Evolutionary conservation across 2,329 filamentous ascomycete genomes (phyloP), one percentile per base, ranked within the genome.

Genomic region (Botrytis tulipae): DNA sequence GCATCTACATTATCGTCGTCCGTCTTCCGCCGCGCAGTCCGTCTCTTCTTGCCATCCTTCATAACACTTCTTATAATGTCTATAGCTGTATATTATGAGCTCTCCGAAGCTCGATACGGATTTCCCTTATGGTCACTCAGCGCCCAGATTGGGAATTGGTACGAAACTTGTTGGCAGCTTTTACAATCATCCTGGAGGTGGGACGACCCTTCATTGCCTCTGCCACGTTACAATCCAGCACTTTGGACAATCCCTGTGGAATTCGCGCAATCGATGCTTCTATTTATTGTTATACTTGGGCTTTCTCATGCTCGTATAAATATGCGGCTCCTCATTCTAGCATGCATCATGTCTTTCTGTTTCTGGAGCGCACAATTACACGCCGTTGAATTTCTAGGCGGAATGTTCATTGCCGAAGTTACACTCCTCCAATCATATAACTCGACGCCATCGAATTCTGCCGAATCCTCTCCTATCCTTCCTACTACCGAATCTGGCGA

Each of bases 41-140:
- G 86, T 20, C 82, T 87, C 1, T 85, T 85, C 75, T 80, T 85
- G 10, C 85, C 86, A 0, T 84, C 84, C 16, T 75, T 84, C 29
- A 82, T 83, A 14, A 84, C 83, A 44, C 83, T 85, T 0, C 82
- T 85, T 46, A 77, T 83, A 61, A 80, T 86, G 74, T 85, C 84
- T 22, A 80, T 84, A 25, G 77, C 85, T 32, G 74, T 86, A 40
- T 84, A 85, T 75, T 85, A 82, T 74, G 78, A 83, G 75, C 82
- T 84, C 74, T 85, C 86, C 75, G 85, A 84, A 75, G 83, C 82
- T 44, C 82, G 86, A 77, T 82, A 82, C 70, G 83, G 84, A 70
- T 81, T 82, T 62, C 76, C 75, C 32, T 80, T 81, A 61, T 78
- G 83, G 40, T 76, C 79, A 4, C 78, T 82, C 1, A 79, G 81